Evolutionary conservation across 1,284 basidiomycete species (phyloP), one percentile per base, ranked within the genome.

Genomic region (Puccinia hordei): DNA sequence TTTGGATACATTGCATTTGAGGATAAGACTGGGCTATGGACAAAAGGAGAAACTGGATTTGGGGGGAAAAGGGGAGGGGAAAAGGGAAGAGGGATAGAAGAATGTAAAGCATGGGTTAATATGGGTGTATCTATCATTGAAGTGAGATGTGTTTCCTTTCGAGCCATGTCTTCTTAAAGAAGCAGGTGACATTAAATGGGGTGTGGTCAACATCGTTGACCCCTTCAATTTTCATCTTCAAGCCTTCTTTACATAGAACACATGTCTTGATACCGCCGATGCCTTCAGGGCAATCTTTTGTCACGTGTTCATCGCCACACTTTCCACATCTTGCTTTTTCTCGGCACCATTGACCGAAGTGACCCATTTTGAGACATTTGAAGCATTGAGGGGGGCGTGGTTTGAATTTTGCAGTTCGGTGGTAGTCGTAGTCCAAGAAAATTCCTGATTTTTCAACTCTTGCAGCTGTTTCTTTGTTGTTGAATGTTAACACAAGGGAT

Each of bases 341-440:
- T 46, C 59, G 27, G 30, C 73, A 75, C 55, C 55, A 61, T 63
- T 46, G 10, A 9, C 59, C 41, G 22, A 41, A 59, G 27, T 75
- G 46, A 15, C 46, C 46, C 46, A 49, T 49, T 19, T 49, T 13
- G 46, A 49, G 46, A 15, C 46, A 49, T 24, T 65, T 76, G 61
- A 76, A 76, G 30, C 73, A 76, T 53, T 65, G 35, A 2, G 73
- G 38, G 2, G 73, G 73, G 0, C 38, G 44, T 6, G 30, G 27
- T 9, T 61, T 65, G 55, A 61, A 76, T 49, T 51, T 49, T 8
- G 41, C 46, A 2, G n/a, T 33, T 22, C 35, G 17, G 27, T 61
- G 57, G 27, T 30, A 61, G 38, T 44, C 38, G 30, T 53, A 65
- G 22, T 66, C 24, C 22, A 76, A 22, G 44, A 49, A 76, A 5